phyloP scores from a whole-genome alignment of 768 basidiomycete genomes.

The Terana coerulea region DNA sequence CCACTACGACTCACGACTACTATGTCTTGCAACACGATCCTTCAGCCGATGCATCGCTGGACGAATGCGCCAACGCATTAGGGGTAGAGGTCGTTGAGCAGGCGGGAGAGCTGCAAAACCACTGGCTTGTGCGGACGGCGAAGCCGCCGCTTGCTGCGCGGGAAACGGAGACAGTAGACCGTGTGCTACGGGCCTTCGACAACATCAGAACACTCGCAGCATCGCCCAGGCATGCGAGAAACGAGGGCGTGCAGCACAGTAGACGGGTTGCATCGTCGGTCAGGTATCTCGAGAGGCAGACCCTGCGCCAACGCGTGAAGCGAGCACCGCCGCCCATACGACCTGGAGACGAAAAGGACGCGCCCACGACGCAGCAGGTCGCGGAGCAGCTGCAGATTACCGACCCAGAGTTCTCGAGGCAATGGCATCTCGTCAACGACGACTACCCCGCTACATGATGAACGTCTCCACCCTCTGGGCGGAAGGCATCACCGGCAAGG shows the following conservation, averaged over 20 bases:
- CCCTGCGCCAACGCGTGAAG: conserved; percentile 63
- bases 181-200: conserved; percentile 47
- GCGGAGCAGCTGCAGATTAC: conserved; percentile 61
- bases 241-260: conserved; percentile 36
- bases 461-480: conserved; percentile 95
- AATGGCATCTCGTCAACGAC: conserved; percentile 96
- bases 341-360: conserved; percentile 23
- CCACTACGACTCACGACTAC: conserved; percentile 67
- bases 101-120: conserved; percentile 73
- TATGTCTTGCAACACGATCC: conserved; percentile 74
- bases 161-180: conserved; percentile 36
- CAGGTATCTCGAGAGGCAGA: conserved; percentile 57
- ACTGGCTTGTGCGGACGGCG: conserved; percentile 76
- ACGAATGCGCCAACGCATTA: conserved; percentile 54
- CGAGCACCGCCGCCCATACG: conserved; percentile 64
- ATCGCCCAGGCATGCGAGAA: conserved; percentile 32
- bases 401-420: conserved; percentile 79
- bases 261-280: conserved; percentile 52
- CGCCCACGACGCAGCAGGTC: conserved; percentile 40
- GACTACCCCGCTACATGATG: conserved; percentile 81
- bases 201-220: conserved; percentile 33
- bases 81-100: conserved; percentile 86
- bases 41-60: conserved; percentile 46
- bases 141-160: conserved; percentile 35
- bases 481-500: conserved; percentile 82